These are phyloP conservation scores for Termitomyces heimii DNA, from an alignment of 768 basidiomycete genomes.

Conservation along the genomic window DNA sequence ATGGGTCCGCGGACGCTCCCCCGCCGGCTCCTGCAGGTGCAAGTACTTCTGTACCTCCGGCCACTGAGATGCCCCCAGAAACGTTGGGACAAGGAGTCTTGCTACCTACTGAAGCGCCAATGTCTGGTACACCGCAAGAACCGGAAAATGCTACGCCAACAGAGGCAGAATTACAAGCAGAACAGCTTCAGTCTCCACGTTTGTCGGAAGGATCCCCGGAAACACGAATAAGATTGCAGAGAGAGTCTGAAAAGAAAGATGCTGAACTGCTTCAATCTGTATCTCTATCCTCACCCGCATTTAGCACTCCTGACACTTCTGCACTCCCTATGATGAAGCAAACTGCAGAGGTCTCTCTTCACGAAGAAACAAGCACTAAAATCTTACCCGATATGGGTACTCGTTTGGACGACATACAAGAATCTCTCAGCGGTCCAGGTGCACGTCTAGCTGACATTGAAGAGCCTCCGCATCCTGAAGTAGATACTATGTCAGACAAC, in stretches of 20 bases:
- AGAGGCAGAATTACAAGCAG: neutral
- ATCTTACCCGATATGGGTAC: neutral
- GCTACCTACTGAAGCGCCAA: neutral
- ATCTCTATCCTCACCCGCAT: neutral
- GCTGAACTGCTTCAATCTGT: neutral
- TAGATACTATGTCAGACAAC: neutral
- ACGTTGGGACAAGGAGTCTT: neutral
- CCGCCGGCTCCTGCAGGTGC: neutral
- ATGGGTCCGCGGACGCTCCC: conserved; percentile 4
- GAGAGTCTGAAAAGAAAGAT: neutral
- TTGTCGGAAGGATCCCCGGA: neutral
- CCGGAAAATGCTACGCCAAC: neutral
- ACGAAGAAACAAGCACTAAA: neutral
- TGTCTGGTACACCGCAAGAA: neutral
- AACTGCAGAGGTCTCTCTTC: neutral
- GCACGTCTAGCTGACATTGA: neutral
- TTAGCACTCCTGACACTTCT: neutral
- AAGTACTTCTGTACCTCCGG: neutral
- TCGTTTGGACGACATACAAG: neutral
- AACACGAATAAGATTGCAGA: neutral
- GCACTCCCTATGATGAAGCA: neutral
- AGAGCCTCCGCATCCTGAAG: neutral
- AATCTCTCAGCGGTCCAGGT: neutral
- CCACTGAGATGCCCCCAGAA: neutral
- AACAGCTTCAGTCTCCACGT: neutral